Conservation (phyloP, 345 rosid genomes). For the Ceriops tagal region DNA sequence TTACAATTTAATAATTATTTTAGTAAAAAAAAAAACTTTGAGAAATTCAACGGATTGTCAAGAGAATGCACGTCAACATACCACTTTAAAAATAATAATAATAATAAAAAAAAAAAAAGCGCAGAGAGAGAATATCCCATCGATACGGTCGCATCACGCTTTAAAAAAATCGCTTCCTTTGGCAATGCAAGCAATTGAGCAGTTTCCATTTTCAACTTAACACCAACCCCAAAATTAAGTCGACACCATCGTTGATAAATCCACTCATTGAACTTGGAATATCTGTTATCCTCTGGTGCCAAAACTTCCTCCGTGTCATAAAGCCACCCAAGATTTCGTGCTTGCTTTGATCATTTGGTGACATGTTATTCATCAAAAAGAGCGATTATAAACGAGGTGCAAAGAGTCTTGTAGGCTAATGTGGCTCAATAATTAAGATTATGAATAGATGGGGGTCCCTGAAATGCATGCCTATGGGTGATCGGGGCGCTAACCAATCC, state of each 20-base stretch:
- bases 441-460: slow-evolving; percentile 11
- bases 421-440: slow-evolving; percentile 21
- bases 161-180: not conserved
- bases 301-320: slow-evolving; percentile 2
- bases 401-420: not conserved
- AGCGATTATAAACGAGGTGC: not conserved
- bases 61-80: too few species aligned
- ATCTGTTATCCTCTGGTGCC: slow-evolving; percentile 5
- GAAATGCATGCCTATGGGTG: not conserved
- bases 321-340: slow-evolving; percentile 14
- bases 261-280: slow-evolving; percentile 15
- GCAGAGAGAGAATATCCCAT: too few species aligned
- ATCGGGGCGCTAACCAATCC: not conserved
- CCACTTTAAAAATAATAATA: too few species aligned
- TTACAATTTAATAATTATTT: too few species aligned
- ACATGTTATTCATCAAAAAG: slow-evolving; percentile 6
- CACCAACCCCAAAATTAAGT: too few species aligned
- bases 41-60: too few species aligned
- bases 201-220: not conserved
- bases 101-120: too few species aligned
- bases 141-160: not conserved
- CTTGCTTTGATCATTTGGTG: slow-evolving; percentile 12
- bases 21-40: too few species aligned
- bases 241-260: too few species aligned
- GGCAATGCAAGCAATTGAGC: not conserved